Evolutionary conservation across 2,329 filamentous ascomycete species (phyloP).

Genomic region (Alternaria longipes): DNA sequence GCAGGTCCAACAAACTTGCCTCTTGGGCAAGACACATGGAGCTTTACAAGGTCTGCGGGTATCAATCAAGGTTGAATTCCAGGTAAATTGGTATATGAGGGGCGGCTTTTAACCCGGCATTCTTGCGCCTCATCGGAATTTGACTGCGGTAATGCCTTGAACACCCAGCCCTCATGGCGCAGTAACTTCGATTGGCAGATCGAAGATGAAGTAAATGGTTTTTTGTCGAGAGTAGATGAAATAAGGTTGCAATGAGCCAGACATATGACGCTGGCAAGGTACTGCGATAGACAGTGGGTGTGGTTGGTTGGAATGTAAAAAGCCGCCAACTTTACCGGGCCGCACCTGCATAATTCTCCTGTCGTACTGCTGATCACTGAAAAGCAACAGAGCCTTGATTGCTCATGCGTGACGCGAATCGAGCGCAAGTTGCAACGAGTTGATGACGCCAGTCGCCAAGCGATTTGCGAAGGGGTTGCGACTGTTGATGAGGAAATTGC

Average conservation of each 20-base stretch:
- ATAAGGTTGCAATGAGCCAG: neutral
- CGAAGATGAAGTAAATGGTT: neutral
- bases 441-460: neutral
- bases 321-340: slow-evolving; percentile 7
- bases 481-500: neutral
- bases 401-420: neutral
- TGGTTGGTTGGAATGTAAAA: slow-evolving; percentile 10
- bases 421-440: neutral
- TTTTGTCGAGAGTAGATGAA: slow-evolving; percentile 1
- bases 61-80: neutral
- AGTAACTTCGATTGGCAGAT: neutral
- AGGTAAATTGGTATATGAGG: neutral
- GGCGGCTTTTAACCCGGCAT: neutral
- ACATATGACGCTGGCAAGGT: neutral
- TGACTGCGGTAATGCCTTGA: neutral
- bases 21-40: neutral
- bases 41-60: neutral
- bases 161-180: neutral
- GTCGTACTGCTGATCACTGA: neutral
- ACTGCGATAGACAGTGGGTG: neutral
- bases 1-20: neutral
- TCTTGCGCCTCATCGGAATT: neutral
- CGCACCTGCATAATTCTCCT: slow-evolving; percentile 7
- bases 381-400: neutral
- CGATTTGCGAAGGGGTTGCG: neutral